These are phyloP conservation scores for Hysterangium stoloniferum DNA, from an alignment of 768 basidiomycete species.

Conservation along the genomic window DNA sequence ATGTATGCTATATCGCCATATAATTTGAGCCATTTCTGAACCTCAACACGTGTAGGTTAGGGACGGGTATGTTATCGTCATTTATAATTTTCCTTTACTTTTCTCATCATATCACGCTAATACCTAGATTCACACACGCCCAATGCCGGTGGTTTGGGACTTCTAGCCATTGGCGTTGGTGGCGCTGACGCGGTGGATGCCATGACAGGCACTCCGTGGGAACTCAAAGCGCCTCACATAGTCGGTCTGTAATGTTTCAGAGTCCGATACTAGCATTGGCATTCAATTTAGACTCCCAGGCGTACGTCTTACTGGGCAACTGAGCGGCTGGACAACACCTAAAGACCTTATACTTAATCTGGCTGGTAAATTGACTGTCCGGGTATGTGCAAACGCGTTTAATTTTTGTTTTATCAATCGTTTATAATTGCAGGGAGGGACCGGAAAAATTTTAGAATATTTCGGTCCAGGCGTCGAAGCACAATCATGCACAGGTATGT, in stretches of 20 bases:
- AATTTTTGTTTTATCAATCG: not conserved
- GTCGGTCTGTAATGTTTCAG: slow-evolving; percentile 44
- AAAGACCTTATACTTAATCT: slow-evolving; percentile 95
- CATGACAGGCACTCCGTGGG: slow-evolving; percentile 98
- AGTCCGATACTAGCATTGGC: slow-evolving; percentile 1
- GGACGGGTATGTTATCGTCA: slow-evolving; percentile 49
- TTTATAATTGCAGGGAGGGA: slow-evolving; percentile 63
- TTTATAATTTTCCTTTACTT: not conserved
- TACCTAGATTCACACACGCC: slow-evolving; percentile 87
- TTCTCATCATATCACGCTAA: not conserved
- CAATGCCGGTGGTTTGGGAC: slow-evolving; percentile 93
- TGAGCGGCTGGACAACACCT: slow-evolving; percentile 88
- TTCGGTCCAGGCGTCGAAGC: slow-evolving; percentile 85
- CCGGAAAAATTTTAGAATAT: slow-evolving; percentile 93
- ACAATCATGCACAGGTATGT: slow-evolving; percentile 86
- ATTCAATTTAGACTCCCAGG: slow-evolving; percentile 36
- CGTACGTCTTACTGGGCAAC: slow-evolving; percentile 77
- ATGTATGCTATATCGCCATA: slow-evolving; percentile 46
- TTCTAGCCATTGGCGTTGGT: slow-evolving; percentile 98
- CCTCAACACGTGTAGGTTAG: slow-evolving; percentile 45
- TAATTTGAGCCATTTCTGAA: slow-evolving; percentile 12
- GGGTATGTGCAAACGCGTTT: slow-evolving; percentile 42
- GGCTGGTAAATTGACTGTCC: slow-evolving; percentile 88
- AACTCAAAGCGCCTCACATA: slow-evolving; percentile 84
- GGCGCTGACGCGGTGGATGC: slow-evolving; percentile 98